Evolutionary conservation across 169 alveolate genomes (phyloP).

Genomic region (Cryptosporidium muris): DNA sequence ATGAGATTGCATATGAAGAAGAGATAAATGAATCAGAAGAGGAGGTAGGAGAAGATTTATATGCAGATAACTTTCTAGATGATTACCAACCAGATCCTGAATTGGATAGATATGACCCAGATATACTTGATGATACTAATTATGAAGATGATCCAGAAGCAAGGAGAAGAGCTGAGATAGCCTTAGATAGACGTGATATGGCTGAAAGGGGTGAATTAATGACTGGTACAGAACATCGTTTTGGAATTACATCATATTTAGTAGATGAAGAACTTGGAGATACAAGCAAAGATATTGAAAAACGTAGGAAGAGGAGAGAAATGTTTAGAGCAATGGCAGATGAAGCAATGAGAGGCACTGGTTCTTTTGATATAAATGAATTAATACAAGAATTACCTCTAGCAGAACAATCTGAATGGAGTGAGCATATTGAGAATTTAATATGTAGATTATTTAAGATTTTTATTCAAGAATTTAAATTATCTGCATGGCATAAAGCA

Average conservation of each 20-base stretch:
- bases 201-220: conserved; percentile 80
- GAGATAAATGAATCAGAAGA: conserved; percentile 59
- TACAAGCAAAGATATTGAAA: conserved; percentile 29
- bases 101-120: conserved; percentile 83
- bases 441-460: conserved; percentile 75
- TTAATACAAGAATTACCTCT: conserved; percentile 65
- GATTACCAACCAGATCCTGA: conserved; percentile 51
- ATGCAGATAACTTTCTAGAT: conserved; percentile 56
- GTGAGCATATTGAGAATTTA: conserved; percentile 82
- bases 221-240: conserved; percentile 74
- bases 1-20: conserved; percentile 62
- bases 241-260: conserved; percentile 47
- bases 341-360: conserved; percentile 81
- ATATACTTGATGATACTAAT: conserved; percentile 82
- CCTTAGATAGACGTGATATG: conserved; percentile 76
- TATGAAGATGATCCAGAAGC: conserved; percentile 85
- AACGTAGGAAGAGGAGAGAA: conserved; percentile 76
- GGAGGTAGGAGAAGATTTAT: conserved; percentile 60
- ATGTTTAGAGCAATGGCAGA: conserved; percentile 67
- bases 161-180: conserved; percentile 82
- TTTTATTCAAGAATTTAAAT: conserved; percentile 71
- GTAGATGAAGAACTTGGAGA: conserved; percentile 31
- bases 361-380: conserved; percentile 76
- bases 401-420: conserved; percentile 85
- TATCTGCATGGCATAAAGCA: conserved; percentile 62